These are phyloP conservation scores for Pythium grandisporangium DNA, from an alignment of 352 stramenopile genomes.

Conservation along the genomic window DNA sequence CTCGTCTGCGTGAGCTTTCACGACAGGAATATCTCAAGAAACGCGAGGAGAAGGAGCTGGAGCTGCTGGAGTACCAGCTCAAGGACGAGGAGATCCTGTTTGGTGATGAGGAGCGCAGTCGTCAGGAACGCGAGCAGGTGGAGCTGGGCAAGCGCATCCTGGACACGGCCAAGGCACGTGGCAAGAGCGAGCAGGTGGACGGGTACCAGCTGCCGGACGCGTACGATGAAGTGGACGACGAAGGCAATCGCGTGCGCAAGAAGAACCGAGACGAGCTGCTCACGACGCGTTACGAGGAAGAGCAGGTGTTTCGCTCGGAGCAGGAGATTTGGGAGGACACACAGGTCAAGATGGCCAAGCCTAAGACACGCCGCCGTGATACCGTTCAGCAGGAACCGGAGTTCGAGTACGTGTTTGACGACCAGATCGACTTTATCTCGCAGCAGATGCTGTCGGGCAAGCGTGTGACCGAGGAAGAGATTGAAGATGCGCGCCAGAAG, in stretches of 20 bases:
- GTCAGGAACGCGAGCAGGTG: conserved; percentile 78
- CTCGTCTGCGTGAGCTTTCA: conserved; percentile 85
- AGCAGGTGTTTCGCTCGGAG: conserved; percentile 92
- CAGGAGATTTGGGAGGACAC: conserved; percentile 98
- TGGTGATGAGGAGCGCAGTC: conserved; percentile 57
- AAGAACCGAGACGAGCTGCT: conserved; percentile 92
- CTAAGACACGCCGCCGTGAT: conserved; percentile 16
- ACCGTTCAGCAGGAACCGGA: conserved; percentile 59
- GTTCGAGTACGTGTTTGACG: conserved; percentile 97
- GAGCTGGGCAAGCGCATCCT: conserved; percentile 88
- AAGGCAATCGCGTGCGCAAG: conserved; percentile 84
- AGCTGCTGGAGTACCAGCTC: conserved; percentile 85
- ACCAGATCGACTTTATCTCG: conserved; percentile 99
- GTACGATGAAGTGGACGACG: conserved; percentile 90
- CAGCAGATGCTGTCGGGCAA: conserved; percentile 81
- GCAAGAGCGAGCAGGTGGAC: conserved; percentile 46
- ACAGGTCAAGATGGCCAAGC: conserved; percentile 91
- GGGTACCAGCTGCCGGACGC: conserved; percentile 95
- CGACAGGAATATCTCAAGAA: conserved; percentile 97
- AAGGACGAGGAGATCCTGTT: conserved; percentile 82
- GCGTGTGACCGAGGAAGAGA: conserved; percentile 77
- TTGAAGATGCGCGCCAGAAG: conserved; percentile 53
- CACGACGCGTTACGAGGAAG: conserved; percentile 91
- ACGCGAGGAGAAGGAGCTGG: conserved; percentile 95
- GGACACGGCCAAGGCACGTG: conserved; percentile 61